These are phyloP conservation scores for Rhodotorula sp. DNA, from an alignment of 1,284 basidiomycete species.

Conservation along the genomic window DNA sequence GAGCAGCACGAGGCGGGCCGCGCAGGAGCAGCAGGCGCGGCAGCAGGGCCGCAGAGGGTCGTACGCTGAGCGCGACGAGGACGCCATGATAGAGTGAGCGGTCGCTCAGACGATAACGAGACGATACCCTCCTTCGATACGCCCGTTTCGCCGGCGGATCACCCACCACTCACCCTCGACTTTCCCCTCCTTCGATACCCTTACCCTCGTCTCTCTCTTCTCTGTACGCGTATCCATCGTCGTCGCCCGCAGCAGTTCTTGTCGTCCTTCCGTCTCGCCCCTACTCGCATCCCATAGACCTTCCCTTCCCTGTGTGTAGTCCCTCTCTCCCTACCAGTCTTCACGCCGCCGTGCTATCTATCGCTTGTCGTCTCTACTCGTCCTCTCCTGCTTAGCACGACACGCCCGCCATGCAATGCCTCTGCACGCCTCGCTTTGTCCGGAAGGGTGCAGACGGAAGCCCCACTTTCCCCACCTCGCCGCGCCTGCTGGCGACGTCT, in stretches of 20 bases:
- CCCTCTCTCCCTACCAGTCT: neutral
- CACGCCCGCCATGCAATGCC: too few species aligned
- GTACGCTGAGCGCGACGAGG: neutral
- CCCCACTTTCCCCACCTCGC: too few species aligned
- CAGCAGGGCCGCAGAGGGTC: neutral
- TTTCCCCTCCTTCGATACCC: neutral
- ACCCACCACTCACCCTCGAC: neutral
- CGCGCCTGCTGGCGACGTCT: too few species aligned
- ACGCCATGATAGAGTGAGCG: slow-evolving; percentile 10
- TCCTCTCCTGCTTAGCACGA: too few species aligned
- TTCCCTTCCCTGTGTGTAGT: neutral
- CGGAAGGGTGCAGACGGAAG: too few species aligned
- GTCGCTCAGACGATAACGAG: neutral
- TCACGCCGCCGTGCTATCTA: neutral
- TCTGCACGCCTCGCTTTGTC: too few species aligned
- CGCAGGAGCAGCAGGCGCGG: neutral
- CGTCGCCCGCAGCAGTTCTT: neutral
- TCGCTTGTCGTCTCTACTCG: neutral
- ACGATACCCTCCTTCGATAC: neutral
- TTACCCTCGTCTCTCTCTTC: neutral
- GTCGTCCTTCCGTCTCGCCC: neutral
- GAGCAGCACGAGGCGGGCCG: neutral
- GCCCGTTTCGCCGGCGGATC: neutral
- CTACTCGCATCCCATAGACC: neutral
- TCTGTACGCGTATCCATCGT: neutral